Conservation (phyloP, 1,139 yeast genomes). For the Geotrichum fermentans region DNA sequence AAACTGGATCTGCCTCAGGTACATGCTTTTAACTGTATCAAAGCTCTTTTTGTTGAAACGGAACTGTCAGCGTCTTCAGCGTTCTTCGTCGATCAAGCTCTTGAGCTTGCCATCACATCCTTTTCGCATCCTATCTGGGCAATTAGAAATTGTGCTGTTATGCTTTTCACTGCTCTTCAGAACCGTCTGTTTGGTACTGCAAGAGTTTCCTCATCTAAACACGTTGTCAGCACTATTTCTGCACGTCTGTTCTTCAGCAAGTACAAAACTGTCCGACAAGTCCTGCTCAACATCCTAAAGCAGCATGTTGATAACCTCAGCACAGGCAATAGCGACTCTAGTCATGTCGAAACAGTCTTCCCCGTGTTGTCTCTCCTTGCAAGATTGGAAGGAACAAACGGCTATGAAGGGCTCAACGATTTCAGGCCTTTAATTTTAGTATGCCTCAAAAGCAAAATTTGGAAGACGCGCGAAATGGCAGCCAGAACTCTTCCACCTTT, state of each 20-base stretch:
- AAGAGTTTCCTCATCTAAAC: constrained; percentile 33
- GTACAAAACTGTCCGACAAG: constrained; percentile 49
- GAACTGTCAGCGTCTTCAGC: constrained; percentile 52
- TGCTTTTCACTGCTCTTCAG: constrained; percentile 83
- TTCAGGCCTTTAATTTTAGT: constrained; percentile 46
- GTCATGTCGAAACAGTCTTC: constrained; percentile 53
- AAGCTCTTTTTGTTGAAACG: constrained; percentile 67
- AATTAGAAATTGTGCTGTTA: constrained; percentile 83
- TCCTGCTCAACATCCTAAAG: constrained; percentile 46
- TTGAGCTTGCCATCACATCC: constrained; percentile 55
- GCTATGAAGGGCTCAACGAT: constrained; percentile 47
- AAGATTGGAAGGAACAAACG: constrained; percentile 59
- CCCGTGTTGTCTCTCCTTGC: constrained; percentile 70
- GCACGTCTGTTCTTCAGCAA: constrained; percentile 66
- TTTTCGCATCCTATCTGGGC: constrained; percentile 76
- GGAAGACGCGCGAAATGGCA: constrained; percentile 87
- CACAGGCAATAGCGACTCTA: constrained; percentile 14
- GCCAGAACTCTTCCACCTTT: constrained; percentile 63
- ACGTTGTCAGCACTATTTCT: constrained; percentile 43
- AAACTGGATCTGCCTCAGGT: constrained; percentile 81
- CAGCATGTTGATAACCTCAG: constrained; percentile 37
- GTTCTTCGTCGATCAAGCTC: constrained; percentile 51
- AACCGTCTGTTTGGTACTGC: constrained; percentile 70
- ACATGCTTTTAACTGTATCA: constrained; percentile 84
- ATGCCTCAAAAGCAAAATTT: constrained; percentile 50